phyloP scores from a whole-genome alignment of 2,329 filamentous ascomycete genomes.

The Diatrype stigma region DNA sequence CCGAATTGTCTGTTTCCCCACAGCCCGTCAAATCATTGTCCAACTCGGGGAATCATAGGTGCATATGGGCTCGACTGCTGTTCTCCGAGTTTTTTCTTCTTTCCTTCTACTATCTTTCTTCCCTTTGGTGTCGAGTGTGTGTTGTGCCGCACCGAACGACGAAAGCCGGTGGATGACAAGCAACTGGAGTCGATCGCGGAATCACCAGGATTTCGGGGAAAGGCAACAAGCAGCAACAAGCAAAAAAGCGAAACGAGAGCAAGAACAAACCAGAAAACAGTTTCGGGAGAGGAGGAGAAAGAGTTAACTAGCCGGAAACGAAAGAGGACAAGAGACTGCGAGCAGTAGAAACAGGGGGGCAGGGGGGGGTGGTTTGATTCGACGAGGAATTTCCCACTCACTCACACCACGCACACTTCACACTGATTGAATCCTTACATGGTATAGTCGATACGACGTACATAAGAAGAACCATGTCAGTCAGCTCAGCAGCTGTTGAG shows the following conservation, averaged over 20 bases:
- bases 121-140: background rate
- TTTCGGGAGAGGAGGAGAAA: background rate
- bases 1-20: background rate
- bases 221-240: background rate
- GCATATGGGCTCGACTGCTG: too few relatives aligned
- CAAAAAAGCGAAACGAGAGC: background rate
- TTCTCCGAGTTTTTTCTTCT: background rate
- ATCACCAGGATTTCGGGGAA: background rate
- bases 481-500: background rate
- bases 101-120: background rate
- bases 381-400: background rate
- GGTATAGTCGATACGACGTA: too few relatives aligned
- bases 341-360: background rate
- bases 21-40: background rate
- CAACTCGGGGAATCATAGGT: background rate
- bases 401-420: background rate
- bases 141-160: background rate
- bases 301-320: background rate
- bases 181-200: background rate
- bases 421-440: too few relatives aligned
- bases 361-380: background rate
- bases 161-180: background rate
- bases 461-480: background rate
- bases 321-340: background rate
- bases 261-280: background rate